Conservation (phyloP, 1,284 basidiomycete genomes). For the Xerocomus minutiporus region DNA sequence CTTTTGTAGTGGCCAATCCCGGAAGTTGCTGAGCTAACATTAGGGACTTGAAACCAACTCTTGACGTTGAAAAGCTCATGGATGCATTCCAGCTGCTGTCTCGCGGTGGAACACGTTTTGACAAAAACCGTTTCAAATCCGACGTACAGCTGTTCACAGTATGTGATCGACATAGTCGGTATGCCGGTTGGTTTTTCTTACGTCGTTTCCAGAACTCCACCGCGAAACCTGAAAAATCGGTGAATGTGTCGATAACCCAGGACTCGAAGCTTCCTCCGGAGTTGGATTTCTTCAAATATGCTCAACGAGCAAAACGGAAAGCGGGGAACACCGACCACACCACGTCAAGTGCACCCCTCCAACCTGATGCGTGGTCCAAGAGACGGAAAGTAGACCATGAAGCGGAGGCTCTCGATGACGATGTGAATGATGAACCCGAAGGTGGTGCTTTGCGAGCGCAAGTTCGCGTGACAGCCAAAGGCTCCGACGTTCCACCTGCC, state of each 20-base stretch:
- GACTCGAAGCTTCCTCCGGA: conserved; percentile 64
- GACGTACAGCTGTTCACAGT: conserved; percentile 77
- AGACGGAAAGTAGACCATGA: conserved; percentile 35
- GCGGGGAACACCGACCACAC: conserved; percentile 13
- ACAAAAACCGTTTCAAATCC: conserved; percentile 70
- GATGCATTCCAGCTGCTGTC: conserved; percentile 77
- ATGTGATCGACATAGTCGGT: background rate
- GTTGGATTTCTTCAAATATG: conserved; percentile 88
- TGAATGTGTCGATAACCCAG: conserved; percentile 15
- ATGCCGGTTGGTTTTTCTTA: conserved; percentile 14
- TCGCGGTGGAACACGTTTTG: conserved; percentile 70
- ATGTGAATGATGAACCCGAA: conserved; percentile 29
- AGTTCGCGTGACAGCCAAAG: conserved; percentile 69
- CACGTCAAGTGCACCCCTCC: conserved; percentile 13
- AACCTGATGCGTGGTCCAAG: conserved; percentile 31
- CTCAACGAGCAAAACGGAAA: conserved; percentile 52
- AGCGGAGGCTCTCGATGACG: conserved; percentile 19
- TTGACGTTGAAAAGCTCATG: conserved; percentile 35
- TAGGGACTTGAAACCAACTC: background rate
- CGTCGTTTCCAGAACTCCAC: conserved; percentile 23
- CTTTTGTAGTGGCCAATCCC: background rate
- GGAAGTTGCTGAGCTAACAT: conserved; percentile 13
- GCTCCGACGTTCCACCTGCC: conserved; percentile 55
- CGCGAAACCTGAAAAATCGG: conserved; percentile 18
- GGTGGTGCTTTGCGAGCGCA: conserved; percentile 34